phyloP scores from a whole-genome alignment of 2,329 filamentous ascomycete genomes.

The Trichoderma sp. region DNA sequence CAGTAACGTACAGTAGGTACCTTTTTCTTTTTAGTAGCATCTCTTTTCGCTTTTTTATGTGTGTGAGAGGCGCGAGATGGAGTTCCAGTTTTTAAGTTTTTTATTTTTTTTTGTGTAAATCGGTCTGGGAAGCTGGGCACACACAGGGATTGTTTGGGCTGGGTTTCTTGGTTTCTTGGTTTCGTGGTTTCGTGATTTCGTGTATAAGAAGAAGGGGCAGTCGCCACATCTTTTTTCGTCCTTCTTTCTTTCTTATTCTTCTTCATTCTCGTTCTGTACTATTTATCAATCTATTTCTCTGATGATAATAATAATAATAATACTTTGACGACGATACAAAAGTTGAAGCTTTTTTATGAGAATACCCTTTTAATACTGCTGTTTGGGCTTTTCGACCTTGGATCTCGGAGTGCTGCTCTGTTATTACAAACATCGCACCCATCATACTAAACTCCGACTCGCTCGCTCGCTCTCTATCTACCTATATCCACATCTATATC shows the following conservation, averaged over 20 bases:
- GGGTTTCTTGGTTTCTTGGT: no score
- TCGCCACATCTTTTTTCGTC: neutral
- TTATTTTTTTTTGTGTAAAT: no score
- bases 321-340: no score
- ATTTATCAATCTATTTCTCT: no score
- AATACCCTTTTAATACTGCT: no score
- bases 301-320: no score
- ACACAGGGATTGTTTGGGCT: neutral
- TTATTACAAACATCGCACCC: no score
- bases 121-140: neutral
- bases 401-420: no score
- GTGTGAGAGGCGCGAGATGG: neutral
- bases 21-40: neutral
- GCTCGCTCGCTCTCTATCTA: no score
- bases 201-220: slow-evolving; percentile 12
- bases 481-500: neutral
- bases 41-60: neutral
- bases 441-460: neutral
- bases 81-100: neutral
- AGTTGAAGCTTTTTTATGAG: no score
- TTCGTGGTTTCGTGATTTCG: no score
- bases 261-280: neutral
- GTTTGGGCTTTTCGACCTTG: no score
- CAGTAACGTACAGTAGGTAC: neutral
- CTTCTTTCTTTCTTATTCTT: neutral